Base-by-base conservation (phyloP, 2,329 filamentous ascomycete species). In the Stagonosporopsis rhizophila region DNA sequence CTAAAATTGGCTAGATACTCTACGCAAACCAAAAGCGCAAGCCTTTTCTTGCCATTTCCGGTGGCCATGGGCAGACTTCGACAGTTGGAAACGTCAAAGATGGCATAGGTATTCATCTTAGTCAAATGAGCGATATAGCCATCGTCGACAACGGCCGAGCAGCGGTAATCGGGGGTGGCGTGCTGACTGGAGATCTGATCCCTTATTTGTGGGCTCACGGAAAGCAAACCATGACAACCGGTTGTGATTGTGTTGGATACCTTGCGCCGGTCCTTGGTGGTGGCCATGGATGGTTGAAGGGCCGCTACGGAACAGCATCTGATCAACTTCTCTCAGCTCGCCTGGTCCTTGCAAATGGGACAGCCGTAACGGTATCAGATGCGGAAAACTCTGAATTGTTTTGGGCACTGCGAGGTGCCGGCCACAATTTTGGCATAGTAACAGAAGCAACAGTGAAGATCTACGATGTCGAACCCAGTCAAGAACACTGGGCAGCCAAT, bases 201-300 rank as follows among this genome's bases (percentile, higher is more conserved):
- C 44, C 61, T 5, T 62, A 59, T 7, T 54, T 75, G 2, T 72
- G 67, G 60, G 52, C 54, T 11, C 60, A 58, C 9, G 70, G 71
- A 14, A 75, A 75, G 44, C 53, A 61, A 47, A 59, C 61, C 27
- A 59, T 58, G 38, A 66, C 61, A 1, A 60, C 56, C 2, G 60
- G 51, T 12, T 70, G 66, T 37, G 68, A 63, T 32, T 72, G 69
- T 20, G 63, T 65, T 14, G 85, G 85, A 2, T 82, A 87, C 14
- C 82, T 84, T 1, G 84, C 82, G 0, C 76, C 87, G 6, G 80
- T 81, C 0, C 76, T 87, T 1, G 83, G 83, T 11, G 85, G 84
- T 23, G 85, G 85, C 0, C 84, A 84, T 60, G 84, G 85, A 4
- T 80, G 81, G 73, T 72, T 87, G 12, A 81, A 80, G 45, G 81